A percentile compares a stretch with the other conserved stretches of the same genome.
These are phyloP conservation scores for Alternaria sp. DNA, from an alignment of 2,329 filamentous ascomycete species.

Conservation along the genomic window DNA sequence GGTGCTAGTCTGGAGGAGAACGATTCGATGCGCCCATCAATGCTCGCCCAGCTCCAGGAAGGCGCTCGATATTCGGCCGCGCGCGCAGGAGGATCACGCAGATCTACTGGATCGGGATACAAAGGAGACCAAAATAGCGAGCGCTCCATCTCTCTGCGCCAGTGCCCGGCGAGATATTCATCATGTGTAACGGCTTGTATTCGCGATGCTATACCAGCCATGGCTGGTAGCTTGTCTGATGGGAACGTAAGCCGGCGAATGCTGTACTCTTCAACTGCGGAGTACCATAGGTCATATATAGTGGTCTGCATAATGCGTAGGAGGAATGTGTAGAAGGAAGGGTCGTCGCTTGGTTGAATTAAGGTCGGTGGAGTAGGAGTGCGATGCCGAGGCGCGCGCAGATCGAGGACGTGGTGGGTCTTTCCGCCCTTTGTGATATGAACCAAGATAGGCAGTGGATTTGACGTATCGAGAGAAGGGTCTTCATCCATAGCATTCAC, in stretches of 20 bases:
- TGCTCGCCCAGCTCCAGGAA: neutral
- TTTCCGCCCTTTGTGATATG: neutral
- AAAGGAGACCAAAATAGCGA: neutral
- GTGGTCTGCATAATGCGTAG: neutral
- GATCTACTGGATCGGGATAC: too few relatives aligned
- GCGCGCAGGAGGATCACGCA: neutral
- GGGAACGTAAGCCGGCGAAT: neutral
- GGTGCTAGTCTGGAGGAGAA: too few relatives aligned
- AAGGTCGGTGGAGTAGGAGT: neutral
- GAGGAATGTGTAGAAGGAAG: neutral
- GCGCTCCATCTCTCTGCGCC: neutral
- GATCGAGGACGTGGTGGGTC: neutral
- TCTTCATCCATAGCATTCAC: fast-evolving
- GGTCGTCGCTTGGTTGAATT: neutral
- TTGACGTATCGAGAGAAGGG: neutral
- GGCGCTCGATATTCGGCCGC: neutral
- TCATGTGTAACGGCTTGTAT: neutral
- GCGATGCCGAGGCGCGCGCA: neutral
- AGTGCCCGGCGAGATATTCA: neutral
- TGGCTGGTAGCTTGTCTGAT: neutral
- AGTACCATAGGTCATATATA: neutral
- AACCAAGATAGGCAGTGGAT: neutral
- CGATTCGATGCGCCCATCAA: neutral
- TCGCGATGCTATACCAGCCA: neutral
- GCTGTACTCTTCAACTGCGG: neutral